A percentile compares a stretch with the other conserved stretches of the same genome.
phyloP scores from a whole-genome alignment of 1,284 basidiomycete genomes.

The Leccinum subspadiceum region DNA sequence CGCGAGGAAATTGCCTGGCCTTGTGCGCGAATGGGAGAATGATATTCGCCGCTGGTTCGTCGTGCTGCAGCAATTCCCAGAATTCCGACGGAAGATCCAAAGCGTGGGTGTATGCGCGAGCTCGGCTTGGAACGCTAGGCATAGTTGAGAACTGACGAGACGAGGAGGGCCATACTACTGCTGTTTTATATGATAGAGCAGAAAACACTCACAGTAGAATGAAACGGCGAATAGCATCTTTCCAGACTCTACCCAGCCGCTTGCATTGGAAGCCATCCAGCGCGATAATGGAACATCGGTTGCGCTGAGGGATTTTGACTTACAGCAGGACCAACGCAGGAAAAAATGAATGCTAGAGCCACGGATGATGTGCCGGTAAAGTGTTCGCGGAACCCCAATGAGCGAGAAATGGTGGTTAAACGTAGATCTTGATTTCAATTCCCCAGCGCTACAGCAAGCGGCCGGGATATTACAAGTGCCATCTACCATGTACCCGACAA shows the following conservation, averaged over 20 bases:
- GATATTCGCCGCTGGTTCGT: constrained; percentile 50
- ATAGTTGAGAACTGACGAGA: constrained; percentile 11
- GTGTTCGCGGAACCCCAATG: constrained; percentile 3
- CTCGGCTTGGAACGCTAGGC: constrained; percentile 7
- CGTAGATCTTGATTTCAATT: neutral
- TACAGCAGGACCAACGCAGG: neutral
- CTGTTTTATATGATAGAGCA: constrained; percentile 13
- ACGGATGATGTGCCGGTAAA: constrained; percentile 7
- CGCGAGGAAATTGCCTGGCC: constrained; percentile 7
- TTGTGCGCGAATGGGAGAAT: constrained; percentile 49
- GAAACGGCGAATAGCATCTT: neutral
- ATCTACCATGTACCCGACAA: neutral
- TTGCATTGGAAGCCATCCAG: constrained; percentile 14
- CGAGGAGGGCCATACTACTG: neutral
- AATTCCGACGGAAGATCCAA: constrained; percentile 34
- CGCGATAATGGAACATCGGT: constrained; percentile 9
- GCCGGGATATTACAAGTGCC: neutral
- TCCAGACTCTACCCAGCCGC: neutral
- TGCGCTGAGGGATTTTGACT: constrained; percentile 1
- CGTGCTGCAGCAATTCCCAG: constrained; percentile 38
- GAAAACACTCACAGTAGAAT: neutral
- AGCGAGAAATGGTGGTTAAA: neutral
- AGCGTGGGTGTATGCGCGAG: constrained; percentile 11
- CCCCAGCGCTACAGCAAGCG: constrained; percentile 6
- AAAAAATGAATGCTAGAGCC: constrained; percentile 8